Evolutionary conservation across 2,329 filamentous ascomycete genomes (phyloP).

Genomic region (Orbilia ellipsospora): DNA sequence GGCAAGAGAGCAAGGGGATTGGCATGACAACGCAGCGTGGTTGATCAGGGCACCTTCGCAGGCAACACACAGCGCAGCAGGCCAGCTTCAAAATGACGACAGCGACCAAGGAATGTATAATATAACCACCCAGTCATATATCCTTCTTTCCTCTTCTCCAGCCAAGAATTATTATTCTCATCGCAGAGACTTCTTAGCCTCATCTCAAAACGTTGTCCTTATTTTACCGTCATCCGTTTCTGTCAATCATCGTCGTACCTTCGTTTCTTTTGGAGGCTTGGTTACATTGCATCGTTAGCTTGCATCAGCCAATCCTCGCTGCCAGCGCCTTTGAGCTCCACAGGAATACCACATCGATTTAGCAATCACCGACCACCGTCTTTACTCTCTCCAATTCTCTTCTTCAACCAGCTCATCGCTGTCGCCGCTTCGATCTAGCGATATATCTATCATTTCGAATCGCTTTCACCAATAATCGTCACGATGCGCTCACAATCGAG

Average conservation of each 20-base stretch:
- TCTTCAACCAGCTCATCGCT: neutral
- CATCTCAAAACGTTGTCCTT: constrained; percentile 4
- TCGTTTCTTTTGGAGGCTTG: constrained; percentile 16
- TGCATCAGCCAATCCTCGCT: constrained; percentile 8
- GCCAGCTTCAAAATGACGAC: constrained; percentile 40
- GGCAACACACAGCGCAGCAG: neutral
- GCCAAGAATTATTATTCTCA: neutral
- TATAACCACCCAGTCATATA: neutral
- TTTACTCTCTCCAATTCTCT: neutral
- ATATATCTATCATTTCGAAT: neutral
- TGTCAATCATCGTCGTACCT: constrained; percentile 18
- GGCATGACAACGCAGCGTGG: constrained; percentile 54
- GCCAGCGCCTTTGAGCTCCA: constrained; percentile 19
- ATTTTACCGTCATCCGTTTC: neutral
- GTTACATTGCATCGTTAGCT: constrained; percentile 48
- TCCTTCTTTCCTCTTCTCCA: neutral
- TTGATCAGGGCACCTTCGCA: constrained; percentile 21
- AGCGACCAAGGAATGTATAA: constrained; percentile 35
- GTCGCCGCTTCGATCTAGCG: neutral
- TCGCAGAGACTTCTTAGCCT: neutral
- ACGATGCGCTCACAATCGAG: constrained; percentile 38
- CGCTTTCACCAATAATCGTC: neutral
- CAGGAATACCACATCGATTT: constrained; percentile 21
- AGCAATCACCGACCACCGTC: constrained; percentile 1
- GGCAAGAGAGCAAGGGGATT: constrained; percentile 14